A percentile compares a stretch with the other conserved stretches of the same genome.
These are phyloP conservation scores for rapeseed (Brassica napus) DNA, from an alignment of 345 rosid genomes.

Conservation along the genomic window DNA sequence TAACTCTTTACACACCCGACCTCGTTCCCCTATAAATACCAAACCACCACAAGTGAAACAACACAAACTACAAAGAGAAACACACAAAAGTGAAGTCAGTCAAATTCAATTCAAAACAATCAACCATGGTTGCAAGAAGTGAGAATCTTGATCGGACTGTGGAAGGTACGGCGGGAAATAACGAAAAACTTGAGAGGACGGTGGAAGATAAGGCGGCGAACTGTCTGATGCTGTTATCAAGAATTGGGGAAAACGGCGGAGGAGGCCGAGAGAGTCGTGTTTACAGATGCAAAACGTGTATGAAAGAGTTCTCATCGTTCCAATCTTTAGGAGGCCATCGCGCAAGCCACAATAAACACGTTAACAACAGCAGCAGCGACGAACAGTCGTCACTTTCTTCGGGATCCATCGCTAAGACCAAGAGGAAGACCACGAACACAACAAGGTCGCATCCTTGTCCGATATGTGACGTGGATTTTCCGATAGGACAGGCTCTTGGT, in stretches of 20 bases:
- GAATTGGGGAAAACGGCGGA: slow-evolving; percentile 40
- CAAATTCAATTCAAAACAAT: neutral
- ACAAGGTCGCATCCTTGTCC: slow-evolving; percentile 60
- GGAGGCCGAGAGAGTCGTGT: slow-evolving; percentile 31
- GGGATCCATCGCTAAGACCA: neutral
- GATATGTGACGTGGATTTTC: slow-evolving; percentile 62
- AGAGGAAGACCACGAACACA: slow-evolving; percentile 29
- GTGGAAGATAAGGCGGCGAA: slow-evolving; percentile 35
- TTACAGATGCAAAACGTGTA: slow-evolving; percentile 63
- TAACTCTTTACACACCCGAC: neutral
- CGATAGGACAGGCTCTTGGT: slow-evolving; percentile 81
- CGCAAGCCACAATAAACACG: slow-evolving; percentile 64
- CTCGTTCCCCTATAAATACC: slow-evolving; percentile 13
- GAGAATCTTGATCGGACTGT: neutral
- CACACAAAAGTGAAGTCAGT: neutral
- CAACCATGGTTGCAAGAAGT: slow-evolving; percentile 46
- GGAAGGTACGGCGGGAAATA: neutral
- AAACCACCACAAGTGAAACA: neutral
- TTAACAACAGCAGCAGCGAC: slow-evolving; percentile 43
- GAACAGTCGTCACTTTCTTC: neutral
- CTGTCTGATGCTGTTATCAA: slow-evolving; percentile 65
- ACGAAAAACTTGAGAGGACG: neutral
- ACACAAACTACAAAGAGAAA: neutral
- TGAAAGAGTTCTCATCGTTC: slow-evolving; percentile 62
- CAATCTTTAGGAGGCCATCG: slow-evolving; percentile 94